phyloP scores from a whole-genome alignment of 805 yeast species.

The Brettanomyces nanus region DNA sequence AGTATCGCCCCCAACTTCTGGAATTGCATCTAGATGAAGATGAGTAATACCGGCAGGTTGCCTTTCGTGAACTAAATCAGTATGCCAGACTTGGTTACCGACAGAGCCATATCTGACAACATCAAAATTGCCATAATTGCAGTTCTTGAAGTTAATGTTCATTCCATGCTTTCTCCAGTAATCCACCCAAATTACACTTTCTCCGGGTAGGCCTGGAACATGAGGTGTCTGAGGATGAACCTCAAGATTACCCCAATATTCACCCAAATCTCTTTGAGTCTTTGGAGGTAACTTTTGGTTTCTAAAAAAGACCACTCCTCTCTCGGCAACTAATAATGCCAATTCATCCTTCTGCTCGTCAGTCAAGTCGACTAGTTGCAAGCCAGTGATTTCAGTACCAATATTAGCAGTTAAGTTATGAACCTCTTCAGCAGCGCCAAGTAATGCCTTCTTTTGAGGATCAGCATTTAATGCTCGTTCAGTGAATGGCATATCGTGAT shows the following conservation, averaged over 20 bases:
- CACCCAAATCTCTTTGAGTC: slow-evolving; percentile 5
- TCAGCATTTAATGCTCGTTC: slow-evolving; percentile 31
- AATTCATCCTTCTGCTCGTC: slow-evolving; percentile 39
- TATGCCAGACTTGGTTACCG: slow-evolving; percentile 34
- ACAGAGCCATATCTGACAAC: slow-evolving; percentile 4
- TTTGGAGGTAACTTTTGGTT: slow-evolving; percentile 27
- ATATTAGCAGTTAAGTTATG: slow-evolving; percentile 35
- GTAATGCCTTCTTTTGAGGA: slow-evolving; percentile 32
- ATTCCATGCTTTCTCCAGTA: slow-evolving; percentile 20
- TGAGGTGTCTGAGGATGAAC: slow-evolving; percentile 22
- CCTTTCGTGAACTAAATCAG: slow-evolving; percentile 45
- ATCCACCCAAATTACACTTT: slow-evolving; percentile 35
- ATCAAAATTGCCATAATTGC: slow-evolving; percentile 16
- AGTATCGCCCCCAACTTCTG: slow-evolving; percentile 48
- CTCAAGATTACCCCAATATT: slow-evolving; percentile 31
- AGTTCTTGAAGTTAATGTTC: slow-evolving; percentile 15
- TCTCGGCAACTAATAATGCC: slow-evolving; percentile 38
- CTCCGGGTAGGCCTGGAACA: slow-evolving; percentile 30
- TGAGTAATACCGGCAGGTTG: slow-evolving; percentile 48
- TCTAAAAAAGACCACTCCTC: slow-evolving; percentile 44
- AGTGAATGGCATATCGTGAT: slow-evolving; percentile 26
- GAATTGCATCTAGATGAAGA: slow-evolving; percentile 42
- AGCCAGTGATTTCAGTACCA: slow-evolving; percentile 42
- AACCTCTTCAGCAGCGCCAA: slow-evolving; percentile 32
- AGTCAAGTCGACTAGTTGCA: slow-evolving; percentile 33